phyloP scores from a whole-genome alignment of 805 yeast species.

The Komagataella mondaviorum region DNA sequence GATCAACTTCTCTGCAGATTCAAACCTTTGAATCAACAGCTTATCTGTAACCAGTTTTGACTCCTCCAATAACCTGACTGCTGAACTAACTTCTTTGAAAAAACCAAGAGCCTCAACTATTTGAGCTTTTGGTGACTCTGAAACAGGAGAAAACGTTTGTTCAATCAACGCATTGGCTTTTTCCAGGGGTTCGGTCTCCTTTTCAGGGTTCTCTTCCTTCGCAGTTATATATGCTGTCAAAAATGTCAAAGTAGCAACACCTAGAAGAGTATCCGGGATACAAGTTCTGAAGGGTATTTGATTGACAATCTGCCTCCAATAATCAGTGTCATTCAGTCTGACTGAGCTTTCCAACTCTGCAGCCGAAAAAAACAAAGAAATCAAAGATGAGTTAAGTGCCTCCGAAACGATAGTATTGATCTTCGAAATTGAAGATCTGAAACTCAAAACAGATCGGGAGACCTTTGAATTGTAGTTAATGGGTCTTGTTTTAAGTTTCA shows the following conservation, averaged over 20 bases:
- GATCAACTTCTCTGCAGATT: constrained; percentile 5
- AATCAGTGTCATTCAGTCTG: constrained; percentile 22
- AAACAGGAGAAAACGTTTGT: constrained; percentile 9
- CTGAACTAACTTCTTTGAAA: constrained; percentile 10
- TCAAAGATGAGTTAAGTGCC: constrained; percentile 36
- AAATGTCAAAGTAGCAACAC: constrained; percentile 41
- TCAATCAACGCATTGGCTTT: constrained; percentile 5
- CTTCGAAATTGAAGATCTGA: constrained; percentile 49
- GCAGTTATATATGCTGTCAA: constrained; percentile 20
- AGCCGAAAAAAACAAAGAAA: constrained; percentile 33
- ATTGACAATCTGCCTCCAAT: constrained; percentile 46
- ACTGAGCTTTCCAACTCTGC: constrained; percentile 27
- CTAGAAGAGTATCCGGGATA: constrained; percentile 50
- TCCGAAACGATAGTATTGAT: constrained; percentile 36
- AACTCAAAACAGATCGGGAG: constrained; percentile 50
- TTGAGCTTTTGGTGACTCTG: constrained; percentile 10
- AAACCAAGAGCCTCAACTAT: constrained; percentile 10
- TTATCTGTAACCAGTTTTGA: constrained; percentile 8
- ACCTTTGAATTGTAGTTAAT: constrained; percentile 56
- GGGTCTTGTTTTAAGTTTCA: constrained; percentile 32
- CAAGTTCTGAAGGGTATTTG: constrained; percentile 48
- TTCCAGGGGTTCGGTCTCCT: neutral
- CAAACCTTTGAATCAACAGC: constrained; percentile 4
- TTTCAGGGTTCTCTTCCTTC: constrained; percentile 1
- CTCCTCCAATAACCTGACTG: constrained; percentile 9